Percentiles rank a stretch among this genome's conserved stretches.
Conservation (phyloP, 2,329 filamentous ascomycete genomes). For the Huntiella moniliformis region DNA sequence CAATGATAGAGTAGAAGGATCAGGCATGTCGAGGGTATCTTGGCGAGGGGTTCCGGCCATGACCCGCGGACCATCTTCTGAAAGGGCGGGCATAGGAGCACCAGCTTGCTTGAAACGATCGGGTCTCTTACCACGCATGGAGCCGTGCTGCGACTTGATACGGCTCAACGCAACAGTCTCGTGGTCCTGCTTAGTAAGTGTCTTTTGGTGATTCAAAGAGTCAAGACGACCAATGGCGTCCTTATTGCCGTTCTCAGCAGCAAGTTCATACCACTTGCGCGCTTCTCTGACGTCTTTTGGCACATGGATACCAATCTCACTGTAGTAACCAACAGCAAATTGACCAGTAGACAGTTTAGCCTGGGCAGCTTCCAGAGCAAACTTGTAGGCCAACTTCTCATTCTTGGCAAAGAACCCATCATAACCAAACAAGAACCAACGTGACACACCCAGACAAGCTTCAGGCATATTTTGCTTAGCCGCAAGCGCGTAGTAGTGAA, state of each 20-base stretch:
- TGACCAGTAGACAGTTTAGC: constrained; percentile 75
- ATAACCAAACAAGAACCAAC: constrained; percentile 95
- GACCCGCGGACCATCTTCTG: constrained; percentile 21
- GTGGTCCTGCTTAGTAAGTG: constrained; percentile 76
- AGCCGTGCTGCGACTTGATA: constrained; percentile 68
- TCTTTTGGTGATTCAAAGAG: constrained; percentile 64
- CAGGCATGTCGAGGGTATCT: constrained; percentile 18
- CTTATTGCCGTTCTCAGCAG: constrained; percentile 76
- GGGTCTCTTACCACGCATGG: constrained; percentile 41
- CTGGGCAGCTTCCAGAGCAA: constrained; percentile 70
- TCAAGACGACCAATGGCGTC: constrained; percentile 71
- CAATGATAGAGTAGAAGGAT: constrained; percentile 18
- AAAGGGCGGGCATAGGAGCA: constrained; percentile 27
- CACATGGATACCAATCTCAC: constrained; percentile 88
- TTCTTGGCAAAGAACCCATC: constrained; percentile 89
- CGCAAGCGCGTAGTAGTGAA: constrained; percentile 91
- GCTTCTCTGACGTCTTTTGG: constrained; percentile 69
- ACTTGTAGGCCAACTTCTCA: constrained; percentile 79
- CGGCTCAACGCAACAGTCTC: constrained; percentile 75
- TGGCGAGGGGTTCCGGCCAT: constrained; percentile 12
- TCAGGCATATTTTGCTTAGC: constrained; percentile 84
- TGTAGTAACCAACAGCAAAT: constrained; percentile 93
- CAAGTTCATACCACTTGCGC: constrained; percentile 74
- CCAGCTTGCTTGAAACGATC: constrained; percentile 27
- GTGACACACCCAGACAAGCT: constrained; percentile 87